Evolutionary conservation across 805 yeast genomes (phyloP).

Genomic region (Yarrowia sp.): DNA sequence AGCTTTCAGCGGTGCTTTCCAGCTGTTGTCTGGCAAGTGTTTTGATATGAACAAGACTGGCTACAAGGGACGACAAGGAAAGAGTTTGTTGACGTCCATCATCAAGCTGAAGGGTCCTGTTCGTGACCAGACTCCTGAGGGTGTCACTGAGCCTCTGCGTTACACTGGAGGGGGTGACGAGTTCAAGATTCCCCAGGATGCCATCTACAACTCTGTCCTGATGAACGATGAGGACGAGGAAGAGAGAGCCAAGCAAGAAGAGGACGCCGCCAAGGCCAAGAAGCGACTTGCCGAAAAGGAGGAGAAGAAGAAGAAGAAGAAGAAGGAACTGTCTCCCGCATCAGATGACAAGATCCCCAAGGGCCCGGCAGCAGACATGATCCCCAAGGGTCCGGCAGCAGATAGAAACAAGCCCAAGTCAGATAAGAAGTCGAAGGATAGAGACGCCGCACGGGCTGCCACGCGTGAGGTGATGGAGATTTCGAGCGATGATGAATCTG

Average conservation of each 20-base stretch:
- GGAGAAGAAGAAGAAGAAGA: slow-evolving; percentile 2
- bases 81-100: slow-evolving; percentile 79
- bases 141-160: slow-evolving; percentile 59
- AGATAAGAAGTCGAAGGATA: slow-evolving; percentile 46
- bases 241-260: slow-evolving; percentile 14
- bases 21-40: slow-evolving; percentile 73
- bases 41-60: slow-evolving; percentile 72
- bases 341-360: background rate
- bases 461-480: slow-evolving; percentile 31
- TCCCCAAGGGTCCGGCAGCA: slow-evolving; percentile 24
- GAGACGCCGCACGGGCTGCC: slow-evolving; percentile 21
- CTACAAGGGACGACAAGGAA: slow-evolving; percentile 70
- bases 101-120: slow-evolving; percentile 75
- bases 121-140: slow-evolving; percentile 55
- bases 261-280: slow-evolving; percentile 7
- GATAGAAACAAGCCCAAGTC: slow-evolving; percentile 13
- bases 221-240: slow-evolving; percentile 31
- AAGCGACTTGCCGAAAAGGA: slow-evolving; percentile 1
- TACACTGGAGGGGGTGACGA: slow-evolving; percentile 26
- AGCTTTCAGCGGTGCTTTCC: slow-evolving; percentile 89
- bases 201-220: slow-evolving; percentile 13
- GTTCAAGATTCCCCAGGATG: slow-evolving; percentile 30
- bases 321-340: background rate
- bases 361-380: slow-evolving; percentile 17
- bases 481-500: slow-evolving; percentile 19